Conservation (phyloP, 495 filamentous ascomycete species). For the Aspergillus taichungensis region DNA sequence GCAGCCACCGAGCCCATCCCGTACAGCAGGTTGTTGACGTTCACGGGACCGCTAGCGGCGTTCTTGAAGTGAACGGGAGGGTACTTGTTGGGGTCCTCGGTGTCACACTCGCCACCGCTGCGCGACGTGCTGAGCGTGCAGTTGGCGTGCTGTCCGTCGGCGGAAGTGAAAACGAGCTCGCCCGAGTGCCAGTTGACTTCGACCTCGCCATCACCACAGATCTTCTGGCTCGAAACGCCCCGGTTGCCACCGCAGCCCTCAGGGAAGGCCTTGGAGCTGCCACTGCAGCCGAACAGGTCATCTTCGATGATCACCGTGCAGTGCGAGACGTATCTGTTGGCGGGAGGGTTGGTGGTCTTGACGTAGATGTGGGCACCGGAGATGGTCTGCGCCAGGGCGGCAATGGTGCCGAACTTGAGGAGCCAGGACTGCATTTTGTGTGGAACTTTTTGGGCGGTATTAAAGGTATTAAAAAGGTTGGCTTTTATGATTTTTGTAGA, state of each 20-base stretch:
- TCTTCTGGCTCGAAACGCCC: slow-evolving; percentile 1
- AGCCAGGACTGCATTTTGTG: slow-evolving; percentile 7
- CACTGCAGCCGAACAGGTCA: slow-evolving; percentile 6
- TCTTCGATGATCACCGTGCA: slow-evolving; percentile 10
- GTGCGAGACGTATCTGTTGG: slow-evolving; percentile 7
- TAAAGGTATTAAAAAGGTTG: no score
- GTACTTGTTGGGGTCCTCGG: slow-evolving; percentile 3
- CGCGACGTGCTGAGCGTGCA: slow-evolving; percentile 4
- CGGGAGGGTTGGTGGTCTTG: slow-evolving; percentile 8
- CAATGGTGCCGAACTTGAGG: slow-evolving; percentile 6
- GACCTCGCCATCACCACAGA: slow-evolving; percentile 3
- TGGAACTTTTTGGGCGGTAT: background rate
- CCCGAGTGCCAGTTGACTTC: slow-evolving; percentile 7
- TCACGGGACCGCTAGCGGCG: background rate
- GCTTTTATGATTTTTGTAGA: no score
- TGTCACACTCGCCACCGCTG: slow-evolving; percentile 3
- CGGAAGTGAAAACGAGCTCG: background rate
- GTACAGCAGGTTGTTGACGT: background rate
- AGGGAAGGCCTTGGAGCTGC: slow-evolving; percentile 6
- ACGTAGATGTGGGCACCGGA: slow-evolving; percentile 5
- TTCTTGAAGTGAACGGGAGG: background rate
- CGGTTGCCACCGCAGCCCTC: slow-evolving; percentile 5
- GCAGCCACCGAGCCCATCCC: slow-evolving; percentile 3
- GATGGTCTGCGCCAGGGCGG: slow-evolving; percentile 8
- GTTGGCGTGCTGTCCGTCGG: slow-evolving; percentile 4